These are phyloP conservation scores for Globisporangium iwayamae DNA, from an alignment of 352 stramenopile species.

Conservation along the genomic window DNA sequence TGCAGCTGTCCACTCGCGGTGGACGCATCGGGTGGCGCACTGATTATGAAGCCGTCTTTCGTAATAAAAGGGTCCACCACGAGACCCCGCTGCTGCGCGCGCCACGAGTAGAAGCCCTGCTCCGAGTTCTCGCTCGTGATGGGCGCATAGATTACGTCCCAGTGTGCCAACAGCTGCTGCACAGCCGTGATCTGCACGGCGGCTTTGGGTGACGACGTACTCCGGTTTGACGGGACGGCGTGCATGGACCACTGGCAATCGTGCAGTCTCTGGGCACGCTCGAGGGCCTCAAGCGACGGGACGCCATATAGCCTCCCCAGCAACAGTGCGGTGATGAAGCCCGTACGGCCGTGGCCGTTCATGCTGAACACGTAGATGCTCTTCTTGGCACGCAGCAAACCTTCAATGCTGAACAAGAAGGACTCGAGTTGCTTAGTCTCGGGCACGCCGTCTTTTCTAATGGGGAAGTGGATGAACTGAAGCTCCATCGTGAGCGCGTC, in stretches of 20 bases:
- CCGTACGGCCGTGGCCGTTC: constrained; percentile 64
- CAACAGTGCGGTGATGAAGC: constrained; percentile 58
- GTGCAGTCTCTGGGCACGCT: constrained; percentile 60
- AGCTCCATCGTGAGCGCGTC: constrained; percentile 37
- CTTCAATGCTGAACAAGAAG: constrained; percentile 42
- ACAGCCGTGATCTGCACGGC: constrained; percentile 43
- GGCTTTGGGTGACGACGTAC: constrained; percentile 49
- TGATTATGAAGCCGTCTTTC: constrained; percentile 65
- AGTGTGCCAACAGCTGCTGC: constrained; percentile 38
- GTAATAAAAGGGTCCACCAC: constrained; percentile 36
- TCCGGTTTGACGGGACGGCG: constrained; percentile 25
- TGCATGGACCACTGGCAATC: constrained; percentile 54
- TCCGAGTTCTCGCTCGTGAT: constrained; percentile 48
- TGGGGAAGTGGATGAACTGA: constrained; percentile 51
- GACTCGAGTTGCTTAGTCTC: constrained; percentile 16
- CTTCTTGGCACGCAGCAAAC: constrained; percentile 39
- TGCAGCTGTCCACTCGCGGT: constrained; percentile 22
- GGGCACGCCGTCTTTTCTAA: constrained; percentile 37
- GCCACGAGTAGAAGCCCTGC: constrained; percentile 30
- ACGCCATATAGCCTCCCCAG: constrained; percentile 74
- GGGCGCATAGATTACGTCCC: constrained; percentile 60
- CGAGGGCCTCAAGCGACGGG: constrained; percentile 45
- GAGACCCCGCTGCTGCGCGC: constrained; percentile 53
- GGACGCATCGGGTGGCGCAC: constrained; percentile 22
- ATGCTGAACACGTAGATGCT: constrained; percentile 79